Percentiles rank a stretch among this genome's conserved stretches.
Evolutionary conservation across 208 protist species (phyloP).

Genomic region (Crithidia mellificae): DNA sequence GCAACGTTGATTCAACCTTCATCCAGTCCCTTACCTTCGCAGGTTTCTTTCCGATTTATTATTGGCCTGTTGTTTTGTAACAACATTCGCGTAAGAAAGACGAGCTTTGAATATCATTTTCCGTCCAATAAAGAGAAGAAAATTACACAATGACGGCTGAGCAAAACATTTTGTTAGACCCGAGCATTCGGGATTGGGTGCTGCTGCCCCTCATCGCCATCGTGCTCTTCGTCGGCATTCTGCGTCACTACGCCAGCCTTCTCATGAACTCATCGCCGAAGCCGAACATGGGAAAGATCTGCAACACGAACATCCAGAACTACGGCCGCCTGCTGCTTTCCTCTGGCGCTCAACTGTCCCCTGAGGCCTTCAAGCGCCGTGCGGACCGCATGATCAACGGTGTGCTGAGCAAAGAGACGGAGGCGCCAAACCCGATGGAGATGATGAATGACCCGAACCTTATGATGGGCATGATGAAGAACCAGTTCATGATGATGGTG

Average conservation of each 20-base stretch:
- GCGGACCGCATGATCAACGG: constrained; percentile 53
- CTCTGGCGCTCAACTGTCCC: constrained; percentile 58
- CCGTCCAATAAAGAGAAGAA: not conserved
- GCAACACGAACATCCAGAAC: constrained; percentile 71
- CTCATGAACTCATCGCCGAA: constrained; percentile 55
- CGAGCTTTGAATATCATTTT: too few species aligned
- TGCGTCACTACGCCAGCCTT: constrained; percentile 87
- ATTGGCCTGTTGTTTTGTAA: too few species aligned
- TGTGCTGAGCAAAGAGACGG: constrained; percentile 66
- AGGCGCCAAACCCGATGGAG: constrained; percentile 86
- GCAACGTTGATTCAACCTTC: too few species aligned
- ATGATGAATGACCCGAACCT: constrained; percentile 91
- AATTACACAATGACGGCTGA: constrained; percentile 48
- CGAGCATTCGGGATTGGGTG: constrained; percentile 95
- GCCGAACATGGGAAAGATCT: constrained; percentile 57
- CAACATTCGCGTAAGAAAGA: too few species aligned
- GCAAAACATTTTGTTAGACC: constrained; percentile 91
- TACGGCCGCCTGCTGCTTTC: constrained; percentile 63
- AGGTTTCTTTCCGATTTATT: too few species aligned
- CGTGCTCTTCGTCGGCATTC: constrained; percentile 91
- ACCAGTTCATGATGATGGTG: constrained; percentile 93
- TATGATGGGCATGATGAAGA: constrained; percentile 95
- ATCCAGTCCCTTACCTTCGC: too few species aligned
- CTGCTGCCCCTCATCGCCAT: constrained; percentile 94
- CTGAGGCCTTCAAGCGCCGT: constrained; percentile 62